These are phyloP conservation scores for Phytophthora constricta DNA, from an alignment of 352 stramenopile species.

Conservation along the genomic window DNA sequence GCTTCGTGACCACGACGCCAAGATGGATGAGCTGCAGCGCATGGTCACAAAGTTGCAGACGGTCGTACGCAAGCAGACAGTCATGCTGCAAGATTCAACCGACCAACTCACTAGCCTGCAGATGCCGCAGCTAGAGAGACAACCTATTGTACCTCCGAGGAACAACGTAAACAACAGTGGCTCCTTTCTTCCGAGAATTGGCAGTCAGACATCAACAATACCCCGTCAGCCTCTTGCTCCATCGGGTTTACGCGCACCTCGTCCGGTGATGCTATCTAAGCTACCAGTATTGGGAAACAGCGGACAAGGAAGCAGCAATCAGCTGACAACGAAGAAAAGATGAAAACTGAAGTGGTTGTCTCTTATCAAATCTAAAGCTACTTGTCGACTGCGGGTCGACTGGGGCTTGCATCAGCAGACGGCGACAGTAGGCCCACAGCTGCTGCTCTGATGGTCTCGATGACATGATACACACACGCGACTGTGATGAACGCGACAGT, in stretches of 20 bases:
- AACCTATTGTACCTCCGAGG: not conserved
- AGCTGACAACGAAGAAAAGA: not conserved
- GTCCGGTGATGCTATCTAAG: conserved; percentile 31
- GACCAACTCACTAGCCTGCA: conserved; percentile 31
- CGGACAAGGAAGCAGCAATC: not conserved
- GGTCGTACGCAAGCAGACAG: conserved; percentile 45
- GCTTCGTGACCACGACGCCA: conserved; percentile 45
- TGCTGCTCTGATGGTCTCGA: conserved; percentile 29
- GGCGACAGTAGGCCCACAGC: conserved; percentile 4
- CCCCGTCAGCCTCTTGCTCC: conserved; percentile 27
- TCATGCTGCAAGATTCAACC: conserved; percentile 43
- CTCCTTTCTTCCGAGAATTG: conserved; percentile 24
- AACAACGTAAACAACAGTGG: conserved; percentile 1
- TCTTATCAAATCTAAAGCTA: not conserved
- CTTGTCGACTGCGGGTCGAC: not conserved
- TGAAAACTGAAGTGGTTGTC: not conserved
- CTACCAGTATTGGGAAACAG: conserved; percentile 14
- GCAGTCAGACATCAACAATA: not conserved
- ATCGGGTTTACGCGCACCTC: conserved; percentile 27
- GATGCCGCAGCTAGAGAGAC: conserved; percentile 15
- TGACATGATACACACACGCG: conserved; percentile 42
- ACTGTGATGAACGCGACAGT: conserved; percentile 38
- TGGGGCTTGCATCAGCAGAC: not conserved
- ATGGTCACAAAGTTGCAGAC: conserved; percentile 49
- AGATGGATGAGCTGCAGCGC: conserved; percentile 50